These are phyloP conservation scores for Ilyonectria sp. DNA, from an alignment of 2,329 filamentous ascomycete species.

Conservation along the genomic window DNA sequence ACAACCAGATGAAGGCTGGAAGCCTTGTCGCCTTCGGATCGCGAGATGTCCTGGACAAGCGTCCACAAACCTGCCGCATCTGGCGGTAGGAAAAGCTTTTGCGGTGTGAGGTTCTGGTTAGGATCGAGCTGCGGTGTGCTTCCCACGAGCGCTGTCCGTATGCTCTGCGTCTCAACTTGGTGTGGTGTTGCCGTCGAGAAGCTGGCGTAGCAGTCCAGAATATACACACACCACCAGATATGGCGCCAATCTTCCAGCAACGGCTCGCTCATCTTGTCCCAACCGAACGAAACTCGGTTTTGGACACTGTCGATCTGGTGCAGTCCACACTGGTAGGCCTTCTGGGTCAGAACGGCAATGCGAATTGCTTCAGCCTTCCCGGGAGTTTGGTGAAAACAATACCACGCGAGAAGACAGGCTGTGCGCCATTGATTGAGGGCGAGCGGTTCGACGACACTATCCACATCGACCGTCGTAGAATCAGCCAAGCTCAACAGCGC, in stretches of 20 bases:
- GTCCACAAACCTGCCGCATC: neutral
- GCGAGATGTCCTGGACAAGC: neutral
- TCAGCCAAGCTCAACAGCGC: neutral
- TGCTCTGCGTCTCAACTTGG: neutral
- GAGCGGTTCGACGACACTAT: neutral
- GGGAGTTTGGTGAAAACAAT: neutral
- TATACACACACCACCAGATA: neutral
- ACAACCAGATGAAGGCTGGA: neutral
- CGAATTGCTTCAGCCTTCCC: neutral
- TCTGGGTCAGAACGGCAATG: neutral
- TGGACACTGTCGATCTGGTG: neutral
- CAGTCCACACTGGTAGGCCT: neutral
- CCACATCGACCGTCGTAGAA: neutral
- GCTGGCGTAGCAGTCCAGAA: neutral
- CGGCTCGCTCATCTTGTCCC: neutral
- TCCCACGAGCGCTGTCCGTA: neutral
- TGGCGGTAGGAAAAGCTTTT: neutral
- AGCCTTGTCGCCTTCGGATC: neutral
- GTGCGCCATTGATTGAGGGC: neutral
- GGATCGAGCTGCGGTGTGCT: neutral
- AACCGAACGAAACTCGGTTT: neutral
- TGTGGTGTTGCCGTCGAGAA: neutral
- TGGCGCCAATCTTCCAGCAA: neutral
- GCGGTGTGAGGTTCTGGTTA: neutral
- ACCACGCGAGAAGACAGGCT: neutral